Base-by-base conservation (phyloP, 169 alveolate genomes). In the Plasmodium inui region DNA sequence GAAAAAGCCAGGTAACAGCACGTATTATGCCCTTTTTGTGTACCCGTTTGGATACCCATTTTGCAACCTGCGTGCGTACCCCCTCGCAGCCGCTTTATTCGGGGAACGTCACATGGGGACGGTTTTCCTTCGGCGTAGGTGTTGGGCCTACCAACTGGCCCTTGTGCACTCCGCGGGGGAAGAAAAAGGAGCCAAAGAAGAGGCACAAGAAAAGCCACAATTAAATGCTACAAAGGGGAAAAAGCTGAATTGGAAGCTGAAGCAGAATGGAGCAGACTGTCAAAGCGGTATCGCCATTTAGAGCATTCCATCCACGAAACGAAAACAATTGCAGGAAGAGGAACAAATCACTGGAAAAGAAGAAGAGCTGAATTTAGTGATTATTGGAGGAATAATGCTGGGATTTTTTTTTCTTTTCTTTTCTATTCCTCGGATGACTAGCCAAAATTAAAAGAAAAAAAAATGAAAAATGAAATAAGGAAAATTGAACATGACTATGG, bases 401-500 rank as follows among this genome's bases (percentile, higher is more conserved):
- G 22, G 22, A 67, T 67, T 17, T 28, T 8, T 74, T 74, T 74
- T 39, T 12, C 44, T 71, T 9, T 74, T 74, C 44, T 10, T 34
- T 74, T 74, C 32, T 74, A 74, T 74, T 22, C 30, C 22, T 17
- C 12, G 37, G 55, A 32, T 74, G 55, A 74, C 46, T 19, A 34
- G 22, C 28, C 12, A 34, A 74, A 74, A 17, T 74, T n/a, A 32
- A 74, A 73, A 74, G 9, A 83, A 83, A n/a, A 26, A 50, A 83
- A 83, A 67, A 88, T 88, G 85, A 88, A 88, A 41, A 78, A 37
- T 78, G 89, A 78, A 88, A 78, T 88, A 88, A 88, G 94, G 88
- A 88, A 79, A 88, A 78, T 78, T 88, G 84, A 57, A 37, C 76
- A 88, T 72, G 55, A 39, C 44, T 88, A 78, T 57, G 94, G 94